Conservation (phyloP, 2,329 filamentous ascomycete genomes). For the Pseudogymnoascus verrucosus region DNA sequence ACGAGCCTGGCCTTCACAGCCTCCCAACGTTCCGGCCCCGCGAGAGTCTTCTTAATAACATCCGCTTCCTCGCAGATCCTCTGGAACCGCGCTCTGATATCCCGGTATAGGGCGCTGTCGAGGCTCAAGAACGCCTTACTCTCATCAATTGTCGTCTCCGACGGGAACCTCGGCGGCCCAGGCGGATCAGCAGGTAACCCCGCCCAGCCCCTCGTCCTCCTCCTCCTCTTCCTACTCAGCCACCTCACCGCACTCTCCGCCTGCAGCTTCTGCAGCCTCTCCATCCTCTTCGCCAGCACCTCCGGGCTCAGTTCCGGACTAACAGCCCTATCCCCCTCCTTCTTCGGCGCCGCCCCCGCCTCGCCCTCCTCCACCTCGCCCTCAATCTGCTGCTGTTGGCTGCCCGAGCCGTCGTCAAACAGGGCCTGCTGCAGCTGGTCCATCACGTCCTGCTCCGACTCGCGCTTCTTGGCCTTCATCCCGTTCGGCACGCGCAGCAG, state of each 20-base stretch:
- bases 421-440: constrained; percentile 28
- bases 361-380: constrained; percentile 22
- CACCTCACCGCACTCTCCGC: constrained; percentile 54
- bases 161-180: constrained; percentile 66
- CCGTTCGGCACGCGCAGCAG: constrained; percentile 54
- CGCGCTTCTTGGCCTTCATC: constrained; percentile 37
- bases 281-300: constrained; percentile 43
- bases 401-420: constrained; percentile 24
- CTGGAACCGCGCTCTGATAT: constrained; percentile 59
- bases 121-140: constrained; percentile 62
- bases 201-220: constrained; percentile 60
- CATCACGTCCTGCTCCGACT: constrained; percentile 27
- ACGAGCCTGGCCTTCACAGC: constrained; percentile 60
- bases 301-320: constrained; percentile 36
- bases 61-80: constrained; percentile 59
- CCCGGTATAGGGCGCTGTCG: constrained; percentile 53
- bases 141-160: constrained; percentile 74
- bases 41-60: constrained; percentile 68
- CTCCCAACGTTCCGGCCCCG: constrained; percentile 67
- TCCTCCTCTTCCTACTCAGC: constrained; percentile 56
- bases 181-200: constrained; percentile 60
- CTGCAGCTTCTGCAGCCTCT: constrained; percentile 46
- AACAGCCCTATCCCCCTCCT: constrained; percentile 17
- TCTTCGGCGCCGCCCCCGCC: constrained; percentile 14
- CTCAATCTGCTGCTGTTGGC: constrained; percentile 7